Evolutionary conservation across 176 grass and related monocot species (phyloP), one percentile per base, ranked within the genome.

Genomic region (Juncus inflexus): DNA sequence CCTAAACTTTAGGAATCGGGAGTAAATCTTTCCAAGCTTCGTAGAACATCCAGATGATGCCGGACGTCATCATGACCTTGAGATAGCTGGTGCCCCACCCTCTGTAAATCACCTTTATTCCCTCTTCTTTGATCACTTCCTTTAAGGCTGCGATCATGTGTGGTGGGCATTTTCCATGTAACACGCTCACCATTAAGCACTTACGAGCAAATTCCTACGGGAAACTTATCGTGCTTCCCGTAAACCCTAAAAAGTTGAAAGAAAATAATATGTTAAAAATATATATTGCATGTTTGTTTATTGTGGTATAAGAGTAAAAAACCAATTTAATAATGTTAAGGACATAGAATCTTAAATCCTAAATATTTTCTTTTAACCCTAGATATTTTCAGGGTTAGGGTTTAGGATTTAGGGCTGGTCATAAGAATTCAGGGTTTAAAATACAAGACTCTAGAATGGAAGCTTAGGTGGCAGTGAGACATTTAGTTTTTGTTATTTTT

Each of bases 21-120:
- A 97, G 80, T 51, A 97, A 76, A 55, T 91, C 87, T 67, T 97
- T 97, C 85, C 87, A 97, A 52, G 87, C 82, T 72, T 91, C 92
- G 19, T 97, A 97, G 73, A 97, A 89, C 80, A 97, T 88, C 92
- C 87, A 97, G 57, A 84, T 97, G 68, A 97, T 81, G 38, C 92
- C 92, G 0, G 92, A 97, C 0, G 74, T 82, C 4, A 84, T 87
- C 92, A 97, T 91, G 60, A 97, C 92, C 75, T 91, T 91, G 37
- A 91, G 78, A 77, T 79, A 91, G 76, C 82, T 91, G 7, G 92
- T 84, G 0, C 74, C 85, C 92, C 87, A 97, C 7, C 85, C 92
- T 55, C 92, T 65, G 77, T 82, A 91, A 15, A 97, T 67, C 6
- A 87, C 92, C 42, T 57, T 64, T 28, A 83, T 0, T 16, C 92